phyloP scores from a whole-genome alignment of 2,329 filamentous ascomycete genomes.

The Cytospora leucostoma region DNA sequence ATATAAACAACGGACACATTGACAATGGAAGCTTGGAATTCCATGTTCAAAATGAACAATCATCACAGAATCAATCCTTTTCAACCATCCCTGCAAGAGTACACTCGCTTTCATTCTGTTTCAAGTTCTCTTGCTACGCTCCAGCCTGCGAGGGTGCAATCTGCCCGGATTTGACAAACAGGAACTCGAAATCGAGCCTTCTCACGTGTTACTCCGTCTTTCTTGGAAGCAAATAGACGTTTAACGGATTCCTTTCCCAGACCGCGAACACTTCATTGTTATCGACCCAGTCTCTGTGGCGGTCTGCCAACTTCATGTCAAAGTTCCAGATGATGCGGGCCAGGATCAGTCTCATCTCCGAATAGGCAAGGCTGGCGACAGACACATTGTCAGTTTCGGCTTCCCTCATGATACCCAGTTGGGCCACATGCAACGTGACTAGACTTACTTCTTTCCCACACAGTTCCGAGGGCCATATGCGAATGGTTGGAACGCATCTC shows the following conservation, averaged over 20 bases:
- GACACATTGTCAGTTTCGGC: conserved; percentile 7
- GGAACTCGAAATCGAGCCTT: not conserved
- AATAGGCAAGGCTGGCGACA: conserved; percentile 45
- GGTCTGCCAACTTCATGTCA: conserved; percentile 42
- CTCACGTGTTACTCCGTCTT: not conserved
- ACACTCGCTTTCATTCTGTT: not conserved
- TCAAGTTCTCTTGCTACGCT: no score
- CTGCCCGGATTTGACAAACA: no score
- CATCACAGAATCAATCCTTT: no score
- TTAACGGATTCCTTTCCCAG: conserved; percentile 40
- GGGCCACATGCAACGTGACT: not conserved
- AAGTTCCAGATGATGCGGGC: conserved; percentile 49
- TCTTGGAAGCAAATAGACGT: conserved; percentile 35
- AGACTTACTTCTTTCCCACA: conserved; percentile 49
- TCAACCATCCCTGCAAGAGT: no score
- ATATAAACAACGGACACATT: no score
- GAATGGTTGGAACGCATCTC: conserved; percentile 46
- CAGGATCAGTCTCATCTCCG: conserved; percentile 50
- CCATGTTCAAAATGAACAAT: no score
- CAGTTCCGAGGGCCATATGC: conserved; percentile 49
- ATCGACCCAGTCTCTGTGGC: conserved; percentile 37
- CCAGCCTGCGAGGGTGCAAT: not conserved
- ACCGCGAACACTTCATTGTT: conserved; percentile 37
- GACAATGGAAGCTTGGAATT: no score
- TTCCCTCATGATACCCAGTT: no score